Conservation (phyloP, 2,329 filamentous ascomycete genomes). For the Colletotrichum sp. region DNA sequence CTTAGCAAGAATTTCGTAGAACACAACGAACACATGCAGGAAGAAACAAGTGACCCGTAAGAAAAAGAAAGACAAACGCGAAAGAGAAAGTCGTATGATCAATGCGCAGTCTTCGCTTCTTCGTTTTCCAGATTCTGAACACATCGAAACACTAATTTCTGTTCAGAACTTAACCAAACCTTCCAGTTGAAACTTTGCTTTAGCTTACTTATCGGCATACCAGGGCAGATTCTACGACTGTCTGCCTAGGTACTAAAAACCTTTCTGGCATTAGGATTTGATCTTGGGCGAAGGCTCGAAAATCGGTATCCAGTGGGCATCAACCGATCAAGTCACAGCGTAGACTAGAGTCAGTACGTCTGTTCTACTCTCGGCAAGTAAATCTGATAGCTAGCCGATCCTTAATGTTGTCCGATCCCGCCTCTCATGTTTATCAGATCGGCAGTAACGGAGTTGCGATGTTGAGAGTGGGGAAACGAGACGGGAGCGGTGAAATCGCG, state of each 20-base stretch:
- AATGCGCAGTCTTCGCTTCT: background rate
- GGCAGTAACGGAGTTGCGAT: background rate
- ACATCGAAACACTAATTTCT: background rate
- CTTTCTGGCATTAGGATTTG: background rate
- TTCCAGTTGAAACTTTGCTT: background rate
- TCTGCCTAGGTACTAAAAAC: background rate
- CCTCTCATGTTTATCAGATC: background rate
- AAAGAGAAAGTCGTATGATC: background rate
- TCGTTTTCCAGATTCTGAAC: background rate
- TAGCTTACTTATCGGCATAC: background rate
- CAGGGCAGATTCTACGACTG: background rate
- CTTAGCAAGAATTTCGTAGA: background rate
- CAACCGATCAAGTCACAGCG: background rate
- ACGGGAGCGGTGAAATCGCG: conserved; percentile 6
- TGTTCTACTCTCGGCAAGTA: background rate
- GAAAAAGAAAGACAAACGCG: background rate
- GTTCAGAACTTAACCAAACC: background rate
- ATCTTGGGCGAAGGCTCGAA: background rate
- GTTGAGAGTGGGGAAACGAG: background rate
- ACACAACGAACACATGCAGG: background rate
- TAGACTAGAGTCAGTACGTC: background rate
- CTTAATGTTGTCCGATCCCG: background rate
- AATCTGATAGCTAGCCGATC: background rate
- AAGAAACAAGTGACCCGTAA: background rate
- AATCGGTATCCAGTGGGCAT: background rate